A percentile compares a stretch with the other conserved stretches of the same genome.
phyloP scores from a whole-genome alignment of 1,139 yeast species.

The Lodderomyces jiufengensis region DNA sequence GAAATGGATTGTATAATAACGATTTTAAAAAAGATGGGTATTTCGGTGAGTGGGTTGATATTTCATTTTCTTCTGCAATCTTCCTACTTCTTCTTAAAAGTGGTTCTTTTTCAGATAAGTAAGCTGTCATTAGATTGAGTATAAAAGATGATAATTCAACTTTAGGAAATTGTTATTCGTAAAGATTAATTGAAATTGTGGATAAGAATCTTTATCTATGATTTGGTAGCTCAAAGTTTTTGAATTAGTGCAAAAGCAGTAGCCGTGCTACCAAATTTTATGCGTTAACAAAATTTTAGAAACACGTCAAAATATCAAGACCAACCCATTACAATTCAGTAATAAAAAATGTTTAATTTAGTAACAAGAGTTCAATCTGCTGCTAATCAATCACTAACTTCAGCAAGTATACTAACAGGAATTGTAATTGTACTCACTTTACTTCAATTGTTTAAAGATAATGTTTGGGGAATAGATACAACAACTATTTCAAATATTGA shows the following conservation, averaged over 20 bases:
- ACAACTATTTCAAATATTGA: slow-evolving; percentile 36
- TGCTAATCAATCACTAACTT: slow-evolving; percentile 54
- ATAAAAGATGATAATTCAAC: too few species aligned
- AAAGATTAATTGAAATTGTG: too few species aligned
- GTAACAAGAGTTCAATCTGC: slow-evolving; percentile 47
- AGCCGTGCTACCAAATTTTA: too few species aligned
- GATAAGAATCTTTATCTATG: too few species aligned
- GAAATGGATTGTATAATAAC: slow-evolving; percentile 18
- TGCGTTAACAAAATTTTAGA: too few species aligned
- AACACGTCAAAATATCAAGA: too few species aligned
- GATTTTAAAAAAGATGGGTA: slow-evolving; percentile 23
- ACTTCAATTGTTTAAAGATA: slow-evolving; percentile 42
- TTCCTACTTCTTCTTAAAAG: slow-evolving; percentile 15
- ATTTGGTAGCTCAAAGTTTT: too few species aligned
- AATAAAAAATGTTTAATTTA: slow-evolving; percentile 36
- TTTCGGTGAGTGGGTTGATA: slow-evolving; percentile 18
- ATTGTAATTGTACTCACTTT: slow-evolving; percentile 47
- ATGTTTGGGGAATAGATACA: slow-evolving; percentile 45
- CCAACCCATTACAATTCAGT: background rate
- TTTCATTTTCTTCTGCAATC: slow-evolving; percentile 15
- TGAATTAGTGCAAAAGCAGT: too few species aligned
- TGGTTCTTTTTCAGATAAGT: slow-evolving; percentile 22
- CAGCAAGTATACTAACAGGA: slow-evolving; percentile 44
- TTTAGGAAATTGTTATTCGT: too few species aligned
- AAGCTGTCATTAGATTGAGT: too few species aligned